Base-by-base conservation (phyloP, 2,329 filamentous ascomycete genomes). In the Verticillium tricorpus region DNA sequence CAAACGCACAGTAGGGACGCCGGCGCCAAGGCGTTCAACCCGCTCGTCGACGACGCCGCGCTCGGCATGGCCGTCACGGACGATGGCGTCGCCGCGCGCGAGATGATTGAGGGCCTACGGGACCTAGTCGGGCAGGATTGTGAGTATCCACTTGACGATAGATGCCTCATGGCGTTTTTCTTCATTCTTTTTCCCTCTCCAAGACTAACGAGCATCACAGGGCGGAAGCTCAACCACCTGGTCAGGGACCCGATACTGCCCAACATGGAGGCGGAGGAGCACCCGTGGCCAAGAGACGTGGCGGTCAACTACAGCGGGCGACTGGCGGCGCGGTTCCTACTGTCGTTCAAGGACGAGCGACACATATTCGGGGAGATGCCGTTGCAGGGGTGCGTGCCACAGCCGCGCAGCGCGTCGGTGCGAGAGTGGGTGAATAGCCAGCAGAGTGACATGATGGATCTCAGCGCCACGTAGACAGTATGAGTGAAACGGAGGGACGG, bases 1-100 rank as follows among this genome's bases (percentile, higher is more conserved):
- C 82, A 85, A 74, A 86, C 84, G 22, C 82, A 85, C 69, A 78
- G 75, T 60, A 76, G 76, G 65, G 81, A 85, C 64, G 75, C 19
- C 12, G 54, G 14, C 8, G 70, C 77, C 8, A 81, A 76, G 70
- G 75, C 82, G 57, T 86, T 85, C 68, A 86, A 86, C 66, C 84
- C 84, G 19, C 70, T 86, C n/a, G 65, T 80, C 8, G 82, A 85
- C 66, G 70, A 74, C 56, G 70, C 70, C 50, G 74, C 77, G 58
- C 69, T 76, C 22, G 73, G 77, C 62, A 72, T 76, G 40, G 76
- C 70, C 4, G 81, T 83, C 62, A 71, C 85, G 58, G 82, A 85
- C 64, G 68, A 66, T 22, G 37, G 37, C 7, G 15, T 28, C 37
- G 73, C 78, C 1, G 78, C 79, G 0, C 70, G 72, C 22, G 79